Percentiles rank a stretch among this genome's conserved stretches.
Conservation (phyloP, 345 rosid species). For the Pugionium cornutum region DNA sequence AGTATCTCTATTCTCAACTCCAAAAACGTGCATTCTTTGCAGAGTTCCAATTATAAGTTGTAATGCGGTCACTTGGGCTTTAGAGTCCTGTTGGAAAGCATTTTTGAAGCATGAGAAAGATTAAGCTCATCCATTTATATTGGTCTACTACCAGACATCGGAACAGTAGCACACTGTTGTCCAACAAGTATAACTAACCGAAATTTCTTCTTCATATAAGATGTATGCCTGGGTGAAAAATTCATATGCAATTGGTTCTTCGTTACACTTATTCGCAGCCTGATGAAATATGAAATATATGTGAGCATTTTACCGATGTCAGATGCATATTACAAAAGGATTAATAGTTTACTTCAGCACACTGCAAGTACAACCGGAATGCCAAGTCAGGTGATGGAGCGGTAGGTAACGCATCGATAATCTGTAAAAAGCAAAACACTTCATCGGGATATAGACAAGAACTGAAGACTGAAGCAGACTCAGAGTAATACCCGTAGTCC, state of each 20-base stretch:
- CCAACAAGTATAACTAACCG: slow-evolving; percentile 59
- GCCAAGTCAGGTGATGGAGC: slow-evolving; percentile 93
- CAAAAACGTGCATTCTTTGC: slow-evolving; percentile 97
- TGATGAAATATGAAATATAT: slow-evolving; percentile 39
- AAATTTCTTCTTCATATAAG: slow-evolving; percentile 93
- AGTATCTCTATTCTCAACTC: slow-evolving; percentile 97
- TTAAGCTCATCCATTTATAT: slow-evolving; percentile 4
- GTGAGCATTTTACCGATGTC: slow-evolving; percentile 22
- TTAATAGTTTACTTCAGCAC: slow-evolving; percentile 81
- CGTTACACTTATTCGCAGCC: slow-evolving; percentile 96
- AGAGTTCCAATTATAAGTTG: slow-evolving; percentile 92
- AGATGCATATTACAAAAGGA: slow-evolving; percentile 9
- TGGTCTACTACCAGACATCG: background rate
- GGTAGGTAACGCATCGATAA: slow-evolving; percentile 69
- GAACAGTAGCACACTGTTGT: background rate
- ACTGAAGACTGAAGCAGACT: slow-evolving; percentile 5
- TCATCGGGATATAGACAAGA: slow-evolving; percentile 19
- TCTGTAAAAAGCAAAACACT: slow-evolving; percentile 49
- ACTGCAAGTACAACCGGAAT: slow-evolving; percentile 78
- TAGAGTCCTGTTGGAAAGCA: slow-evolving; percentile 65
- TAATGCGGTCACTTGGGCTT: slow-evolving; percentile 90
- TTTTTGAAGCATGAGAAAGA: slow-evolving; percentile 24
- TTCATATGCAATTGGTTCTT: slow-evolving; percentile 96
- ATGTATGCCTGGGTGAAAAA: slow-evolving; percentile 99
- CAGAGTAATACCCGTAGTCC: background rate